These are phyloP conservation scores for Senna siamea DNA, from an alignment of 306 rosid species.

Conservation along the genomic window DNA sequence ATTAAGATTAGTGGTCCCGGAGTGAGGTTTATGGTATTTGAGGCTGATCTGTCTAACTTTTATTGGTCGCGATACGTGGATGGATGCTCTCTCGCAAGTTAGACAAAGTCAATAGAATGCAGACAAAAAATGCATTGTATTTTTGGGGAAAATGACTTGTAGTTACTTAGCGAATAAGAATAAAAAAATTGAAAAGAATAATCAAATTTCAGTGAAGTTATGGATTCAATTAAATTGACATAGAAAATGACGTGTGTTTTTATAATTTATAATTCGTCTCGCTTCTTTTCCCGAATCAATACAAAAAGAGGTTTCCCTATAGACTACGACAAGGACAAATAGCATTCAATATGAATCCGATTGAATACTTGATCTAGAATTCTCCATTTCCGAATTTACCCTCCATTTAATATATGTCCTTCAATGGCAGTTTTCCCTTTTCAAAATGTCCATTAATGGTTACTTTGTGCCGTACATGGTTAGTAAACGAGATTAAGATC, in stretches of 20 bases:
- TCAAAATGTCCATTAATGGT: too few relatives aligned
- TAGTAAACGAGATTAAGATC: too few relatives aligned
- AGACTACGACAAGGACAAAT: not conserved
- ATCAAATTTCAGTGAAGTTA: too few relatives aligned
- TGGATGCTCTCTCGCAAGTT: not conserved
- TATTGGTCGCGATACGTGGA: constrained; percentile 43
- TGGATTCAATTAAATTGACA: too few relatives aligned
- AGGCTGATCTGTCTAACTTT: constrained; percentile 36
- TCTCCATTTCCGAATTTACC: not conserved
- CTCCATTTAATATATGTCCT: not conserved
- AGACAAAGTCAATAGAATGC: not conserved
- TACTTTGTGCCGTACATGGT: too few relatives aligned
- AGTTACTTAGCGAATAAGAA: not conserved
- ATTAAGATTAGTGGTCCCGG: not conserved
- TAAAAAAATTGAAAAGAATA: not conserved
- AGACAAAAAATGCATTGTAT: not conserved
- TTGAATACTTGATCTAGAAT: not conserved
- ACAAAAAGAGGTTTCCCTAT: not conserved
- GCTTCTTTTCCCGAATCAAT: not conserved
- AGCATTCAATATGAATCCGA: not conserved
- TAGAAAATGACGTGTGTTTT: too few relatives aligned
- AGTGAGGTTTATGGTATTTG: not conserved
- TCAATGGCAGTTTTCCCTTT: too few relatives aligned
- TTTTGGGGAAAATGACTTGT: not conserved
- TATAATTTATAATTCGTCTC: not conserved